Percentiles rank a stretch among this genome's conserved stretches.
Evolutionary conservation across 1,139 yeast species (phyloP).

Genomic region (Suhomyces bribrorum): DNA sequence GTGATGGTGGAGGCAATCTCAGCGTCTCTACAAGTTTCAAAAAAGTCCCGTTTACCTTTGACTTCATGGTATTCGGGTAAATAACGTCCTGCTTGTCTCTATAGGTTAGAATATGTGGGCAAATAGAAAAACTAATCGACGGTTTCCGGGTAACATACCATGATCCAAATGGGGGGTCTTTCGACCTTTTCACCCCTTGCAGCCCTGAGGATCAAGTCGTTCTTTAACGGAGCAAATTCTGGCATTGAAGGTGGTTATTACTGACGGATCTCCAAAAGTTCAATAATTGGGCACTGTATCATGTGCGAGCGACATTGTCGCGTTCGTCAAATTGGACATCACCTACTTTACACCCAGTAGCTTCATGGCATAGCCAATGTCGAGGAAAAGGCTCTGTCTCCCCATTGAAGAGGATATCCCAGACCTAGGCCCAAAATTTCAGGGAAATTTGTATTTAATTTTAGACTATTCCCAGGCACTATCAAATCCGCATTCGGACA

Average conservation of each 20-base stretch:
- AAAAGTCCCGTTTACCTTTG: constrained; percentile 84
- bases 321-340: not conserved
- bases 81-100: constrained; percentile 87
- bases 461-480: too few relatives aligned
- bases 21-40: constrained; percentile 90
- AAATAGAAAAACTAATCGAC: not conserved
- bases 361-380: too few relatives aligned
- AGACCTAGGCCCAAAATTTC: too few relatives aligned
- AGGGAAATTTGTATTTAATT: too few relatives aligned
- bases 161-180: constrained; percentile 97
- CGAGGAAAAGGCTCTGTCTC: too few relatives aligned
- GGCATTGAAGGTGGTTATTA: constrained; percentile 21
- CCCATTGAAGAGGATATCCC: too few relatives aligned
- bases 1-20: constrained; percentile 93
- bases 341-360: too few relatives aligned
- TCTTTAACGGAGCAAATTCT: constrained; percentile 70
- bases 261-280: not conserved
- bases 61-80: constrained; percentile 90
- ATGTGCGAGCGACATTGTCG: not conserved
- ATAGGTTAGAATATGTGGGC: constrained; percentile 13
- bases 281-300: not conserved
- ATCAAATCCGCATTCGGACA: too few relatives aligned
- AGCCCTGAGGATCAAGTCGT: constrained; percentile 88
- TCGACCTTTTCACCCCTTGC: constrained; percentile 84
- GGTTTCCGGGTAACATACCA: constrained; percentile 59